These are phyloP conservation scores for Nadsonia starkeyi-henricii DNA, from an alignment of 1,139 yeast genomes.

Conservation along the genomic window DNA sequence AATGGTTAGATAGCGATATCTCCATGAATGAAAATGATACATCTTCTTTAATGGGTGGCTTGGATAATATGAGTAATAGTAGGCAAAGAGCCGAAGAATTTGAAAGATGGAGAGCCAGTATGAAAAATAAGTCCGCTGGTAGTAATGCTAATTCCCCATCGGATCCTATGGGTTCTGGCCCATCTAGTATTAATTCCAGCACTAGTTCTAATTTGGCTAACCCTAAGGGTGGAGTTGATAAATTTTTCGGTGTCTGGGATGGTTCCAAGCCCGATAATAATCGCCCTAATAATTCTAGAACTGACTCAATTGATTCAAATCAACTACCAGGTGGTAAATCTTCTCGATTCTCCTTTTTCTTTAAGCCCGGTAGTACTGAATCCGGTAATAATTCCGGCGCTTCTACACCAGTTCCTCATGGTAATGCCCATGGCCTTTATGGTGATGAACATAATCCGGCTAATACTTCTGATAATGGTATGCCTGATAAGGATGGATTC, in stretches of 20 bases:
- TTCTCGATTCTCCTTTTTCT: background rate
- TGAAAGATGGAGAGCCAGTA: background rate
- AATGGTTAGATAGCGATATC: background rate
- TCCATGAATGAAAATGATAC: background rate
- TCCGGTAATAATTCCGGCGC: background rate
- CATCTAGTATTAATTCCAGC: background rate
- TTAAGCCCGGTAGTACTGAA: background rate
- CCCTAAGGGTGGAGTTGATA: background rate
- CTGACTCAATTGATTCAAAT: background rate
- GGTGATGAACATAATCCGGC: background rate
- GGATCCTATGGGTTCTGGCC: background rate
- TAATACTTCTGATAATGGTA: background rate
- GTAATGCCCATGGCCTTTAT: background rate
- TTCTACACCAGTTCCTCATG: background rate
- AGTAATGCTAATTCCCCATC: background rate
- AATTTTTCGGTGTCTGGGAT: background rate
- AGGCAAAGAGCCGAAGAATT: background rate
- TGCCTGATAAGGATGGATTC: constrained; percentile 21
- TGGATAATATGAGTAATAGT: background rate
- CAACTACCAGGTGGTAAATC: background rate
- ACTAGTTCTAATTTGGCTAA: background rate
- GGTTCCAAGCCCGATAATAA: background rate
- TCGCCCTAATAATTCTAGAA: background rate
- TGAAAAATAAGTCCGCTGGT: background rate
- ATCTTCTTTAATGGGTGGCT: background rate